Base-by-base conservation (phyloP, 768 basidiomycete genomes). In the Hysterangium stoloniferum region DNA sequence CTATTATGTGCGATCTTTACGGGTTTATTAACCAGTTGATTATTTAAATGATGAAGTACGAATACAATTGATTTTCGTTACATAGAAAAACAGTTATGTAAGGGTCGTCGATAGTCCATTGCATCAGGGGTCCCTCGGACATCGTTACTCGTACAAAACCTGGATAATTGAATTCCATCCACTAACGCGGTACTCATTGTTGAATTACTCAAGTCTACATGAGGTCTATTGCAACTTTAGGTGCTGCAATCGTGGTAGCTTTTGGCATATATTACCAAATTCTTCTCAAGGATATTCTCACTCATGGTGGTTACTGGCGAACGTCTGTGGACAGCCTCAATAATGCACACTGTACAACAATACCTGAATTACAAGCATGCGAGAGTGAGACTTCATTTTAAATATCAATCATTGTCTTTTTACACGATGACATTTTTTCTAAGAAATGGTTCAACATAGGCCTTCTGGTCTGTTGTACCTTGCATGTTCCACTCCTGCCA, bases 321-420 rank as follows among this genome's bases (percentile, higher is more conserved):
- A 58, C 61, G 31, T 9, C 15, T 1, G 56, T 80, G 9, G 58
- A 71, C 41, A 45, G 73, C 0, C 52, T 78, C 3, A 77, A 76
- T 15, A 78, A 78, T 57, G 56, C 60, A 1, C 53, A 71, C 29
- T 85, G 84, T 63, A 70, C 58, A 20, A 64, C 59, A 0, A 65
- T 83, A 15, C 70, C 74, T 5, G 71, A 75, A n/a, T 63, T 84
- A 17, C 65, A 78, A 52, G 84, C 81, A 20, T 86, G 84, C 56
- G 83, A 86, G 66, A 84, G 84, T 82, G 57, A 22, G 74, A 62
- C 4, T 11, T 40, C n/a, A 17, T 22, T 36, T 25, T 31, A 47
- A 32, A 27, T 11, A 41, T 12, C 45, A 41, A n/a, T 15, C 11
- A 22, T 35, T 34, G n/a, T 15, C 40, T 48, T 44, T 11, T 9